phyloP scores from a whole-genome alignment of 108 stramenopile species.

The Conticribra weissflogii region DNA sequence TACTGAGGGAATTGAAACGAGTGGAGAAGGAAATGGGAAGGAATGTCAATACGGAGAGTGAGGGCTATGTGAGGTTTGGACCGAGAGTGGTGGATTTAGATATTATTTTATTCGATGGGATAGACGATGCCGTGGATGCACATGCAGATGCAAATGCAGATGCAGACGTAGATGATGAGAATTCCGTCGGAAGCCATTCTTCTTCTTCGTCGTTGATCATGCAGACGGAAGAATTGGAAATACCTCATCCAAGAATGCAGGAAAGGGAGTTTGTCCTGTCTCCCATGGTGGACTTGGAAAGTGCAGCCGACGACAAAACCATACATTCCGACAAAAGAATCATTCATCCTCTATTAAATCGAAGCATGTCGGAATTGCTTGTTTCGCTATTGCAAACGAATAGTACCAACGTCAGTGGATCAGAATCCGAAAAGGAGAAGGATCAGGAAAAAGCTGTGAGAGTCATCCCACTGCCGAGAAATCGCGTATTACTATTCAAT shows the following conservation, averaged over 20 bases:
- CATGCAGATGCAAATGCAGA: too few relatives aligned
- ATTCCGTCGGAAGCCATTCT: slow-evolving; percentile 4
- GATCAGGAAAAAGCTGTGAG: slow-evolving; percentile 32
- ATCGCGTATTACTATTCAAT: slow-evolving; percentile 69
- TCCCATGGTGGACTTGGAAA: slow-evolving; percentile 83
- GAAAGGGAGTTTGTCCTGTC: slow-evolving; percentile 95
- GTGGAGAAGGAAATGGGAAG: slow-evolving; percentile 76
- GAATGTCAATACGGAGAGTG: slow-evolving; percentile 39
- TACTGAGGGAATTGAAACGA: slow-evolving; percentile 62
- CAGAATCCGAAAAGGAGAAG: too few relatives aligned
- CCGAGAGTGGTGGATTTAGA: slow-evolving; percentile 94
- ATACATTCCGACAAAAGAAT: slow-evolving; percentile 1
- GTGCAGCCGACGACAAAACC: slow-evolving; percentile 15
- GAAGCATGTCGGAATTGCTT: slow-evolving; percentile 52
- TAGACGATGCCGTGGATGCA: too few relatives aligned
- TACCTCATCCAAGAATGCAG: slow-evolving; percentile 89
- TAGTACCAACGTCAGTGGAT: neutral
- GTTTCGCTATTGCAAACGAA: slow-evolving; percentile 9
- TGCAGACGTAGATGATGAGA: slow-evolving; percentile 16
- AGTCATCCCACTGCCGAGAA: slow-evolving; percentile 73
- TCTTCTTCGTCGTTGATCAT: slow-evolving; percentile 34
- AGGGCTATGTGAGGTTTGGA: slow-evolving; percentile 58
- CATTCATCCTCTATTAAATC: slow-evolving; percentile 54
- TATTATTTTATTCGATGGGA: slow-evolving; percentile 69
- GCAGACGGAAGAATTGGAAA: slow-evolving; percentile 49